Evolutionary conservation across 441 rosid genomes (phyloP).

Genomic region (Gossypium schwendimanii): DNA sequence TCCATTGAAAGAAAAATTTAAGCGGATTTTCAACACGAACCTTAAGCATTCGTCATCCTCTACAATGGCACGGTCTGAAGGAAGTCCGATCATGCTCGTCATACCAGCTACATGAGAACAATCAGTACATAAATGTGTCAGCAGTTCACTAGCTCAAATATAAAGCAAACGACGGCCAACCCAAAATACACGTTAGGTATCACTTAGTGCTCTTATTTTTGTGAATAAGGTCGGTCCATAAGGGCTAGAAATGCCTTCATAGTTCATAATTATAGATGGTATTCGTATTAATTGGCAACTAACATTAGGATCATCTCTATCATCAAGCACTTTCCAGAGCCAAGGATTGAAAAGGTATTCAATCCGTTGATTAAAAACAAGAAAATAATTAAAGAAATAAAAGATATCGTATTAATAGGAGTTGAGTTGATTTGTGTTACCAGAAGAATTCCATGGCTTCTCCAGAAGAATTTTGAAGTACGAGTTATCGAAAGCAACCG

Average conservation of each 20-base stretch:
- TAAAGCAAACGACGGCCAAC: background rate
- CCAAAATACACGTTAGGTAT: background rate
- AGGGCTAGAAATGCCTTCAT: background rate
- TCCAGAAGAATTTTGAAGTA: slow-evolving; percentile 74
- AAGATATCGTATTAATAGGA: background rate
- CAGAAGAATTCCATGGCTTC: slow-evolving; percentile 74
- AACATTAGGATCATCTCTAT: background rate
- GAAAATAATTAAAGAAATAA: background rate
- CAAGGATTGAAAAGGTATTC: background rate
- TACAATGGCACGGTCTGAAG: slow-evolving; percentile 76
- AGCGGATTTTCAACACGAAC: slow-evolving; percentile 26
- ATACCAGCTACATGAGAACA: slow-evolving; percentile 43
- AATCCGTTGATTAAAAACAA: background rate
- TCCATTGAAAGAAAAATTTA: background rate
- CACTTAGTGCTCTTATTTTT: background rate
- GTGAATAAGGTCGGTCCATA: background rate
- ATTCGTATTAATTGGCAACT: background rate
- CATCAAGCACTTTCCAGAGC: background rate
- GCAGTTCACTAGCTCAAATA: background rate
- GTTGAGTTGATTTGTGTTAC: slow-evolving; percentile 23
- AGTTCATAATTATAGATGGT: background rate
- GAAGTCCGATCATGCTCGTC: slow-evolving; percentile 83
- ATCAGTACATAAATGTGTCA: background rate
- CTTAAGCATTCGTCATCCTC: slow-evolving; percentile 81
- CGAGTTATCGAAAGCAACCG: slow-evolving; percentile 61